These are phyloP conservation scores for Starmerella apis DNA, from an alignment of 805 yeast genomes.

Conservation along the genomic window DNA sequence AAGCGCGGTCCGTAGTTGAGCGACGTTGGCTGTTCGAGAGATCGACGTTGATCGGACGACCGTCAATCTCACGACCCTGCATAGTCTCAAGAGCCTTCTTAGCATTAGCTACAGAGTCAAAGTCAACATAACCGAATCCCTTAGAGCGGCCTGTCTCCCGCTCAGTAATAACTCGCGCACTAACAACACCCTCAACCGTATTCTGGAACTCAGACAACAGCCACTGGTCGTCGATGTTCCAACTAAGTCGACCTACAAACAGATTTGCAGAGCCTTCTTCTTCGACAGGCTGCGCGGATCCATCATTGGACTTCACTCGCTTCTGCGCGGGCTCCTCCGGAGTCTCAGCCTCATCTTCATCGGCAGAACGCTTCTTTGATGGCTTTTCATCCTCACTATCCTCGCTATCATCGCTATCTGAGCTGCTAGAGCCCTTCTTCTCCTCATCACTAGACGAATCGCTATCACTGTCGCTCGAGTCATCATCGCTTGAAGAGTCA, in stretches of 20 bases:
- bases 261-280: constrained; percentile 67
- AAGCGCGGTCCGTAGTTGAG: constrained; percentile 41
- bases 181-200: constrained; percentile 58
- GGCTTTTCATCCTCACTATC: constrained; percentile 21
- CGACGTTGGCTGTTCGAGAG: constrained; percentile 70
- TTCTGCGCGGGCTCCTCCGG: constrained; percentile 36
- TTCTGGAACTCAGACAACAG: constrained; percentile 75
- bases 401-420: constrained; percentile 24
- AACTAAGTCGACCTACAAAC: constrained; percentile 93
- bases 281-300: constrained; percentile 27
- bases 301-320: constrained; percentile 32
- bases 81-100: constrained; percentile 72
- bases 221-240: constrained; percentile 96
- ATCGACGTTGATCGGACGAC: constrained; percentile 91
- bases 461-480: constrained; percentile 22
- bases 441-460: constrained; percentile 6
- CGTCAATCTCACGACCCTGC: constrained; percentile 94
- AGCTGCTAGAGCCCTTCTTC: constrained; percentile 27
- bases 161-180: constrained; percentile 91
- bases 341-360: constrained; percentile 25
- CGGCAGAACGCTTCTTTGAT: constrained; percentile 24
- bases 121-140: constrained; percentile 93
- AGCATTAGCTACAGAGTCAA: constrained; percentile 63
- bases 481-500: neutral
- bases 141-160: constrained; percentile 85